Percentiles rank a stretch among this genome's conserved stretches.
These are phyloP conservation scores for Ophiostoma tasmaniense DNA, from an alignment of 2,329 filamentous ascomycete genomes.

Conservation along the genomic window DNA sequence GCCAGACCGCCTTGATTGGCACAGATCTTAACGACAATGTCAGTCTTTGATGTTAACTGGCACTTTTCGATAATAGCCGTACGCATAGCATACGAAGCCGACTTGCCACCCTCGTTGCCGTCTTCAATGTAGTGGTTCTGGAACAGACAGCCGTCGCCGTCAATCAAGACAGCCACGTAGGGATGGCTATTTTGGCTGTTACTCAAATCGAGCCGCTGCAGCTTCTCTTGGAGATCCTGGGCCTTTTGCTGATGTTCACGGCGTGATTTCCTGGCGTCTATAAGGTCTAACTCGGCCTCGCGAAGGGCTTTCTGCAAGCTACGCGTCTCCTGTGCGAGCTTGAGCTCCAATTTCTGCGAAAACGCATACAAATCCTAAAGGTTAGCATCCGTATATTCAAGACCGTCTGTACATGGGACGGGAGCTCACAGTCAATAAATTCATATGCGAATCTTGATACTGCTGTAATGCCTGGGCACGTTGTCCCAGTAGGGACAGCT, in stretches of 20 bases:
- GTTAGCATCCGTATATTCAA: neutral
- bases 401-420: neutral
- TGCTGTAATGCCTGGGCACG: slow-evolving; percentile 11
- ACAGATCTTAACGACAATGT: slow-evolving; percentile 49
- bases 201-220: slow-evolving; percentile 31
- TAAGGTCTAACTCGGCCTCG: slow-evolving; percentile 42
- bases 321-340: slow-evolving; percentile 37
- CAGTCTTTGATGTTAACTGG: slow-evolving; percentile 41
- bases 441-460: slow-evolving; percentile 11
- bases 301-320: slow-evolving; percentile 34
- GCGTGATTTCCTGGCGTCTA: slow-evolving; percentile 39
- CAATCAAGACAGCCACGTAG: slow-evolving; percentile 53
- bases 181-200: slow-evolving; percentile 46
- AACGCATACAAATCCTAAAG: slow-evolving; percentile 41
- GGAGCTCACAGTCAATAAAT: neutral
- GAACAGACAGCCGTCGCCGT: slow-evolving; percentile 58
- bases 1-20: slow-evolving; percentile 46
- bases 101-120: slow-evolving; percentile 47
- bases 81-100: slow-evolving; percentile 42
- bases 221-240: slow-evolving; percentile 31
- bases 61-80: slow-evolving; percentile 40
- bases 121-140: slow-evolving; percentile 45
- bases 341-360: slow-evolving; percentile 36
- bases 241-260: slow-evolving; percentile 43
- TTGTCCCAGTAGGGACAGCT: neutral